Base-by-base conservation (phyloP, 495 filamentous ascomycete genomes). In the Hypoxylon subgilvum region DNA sequence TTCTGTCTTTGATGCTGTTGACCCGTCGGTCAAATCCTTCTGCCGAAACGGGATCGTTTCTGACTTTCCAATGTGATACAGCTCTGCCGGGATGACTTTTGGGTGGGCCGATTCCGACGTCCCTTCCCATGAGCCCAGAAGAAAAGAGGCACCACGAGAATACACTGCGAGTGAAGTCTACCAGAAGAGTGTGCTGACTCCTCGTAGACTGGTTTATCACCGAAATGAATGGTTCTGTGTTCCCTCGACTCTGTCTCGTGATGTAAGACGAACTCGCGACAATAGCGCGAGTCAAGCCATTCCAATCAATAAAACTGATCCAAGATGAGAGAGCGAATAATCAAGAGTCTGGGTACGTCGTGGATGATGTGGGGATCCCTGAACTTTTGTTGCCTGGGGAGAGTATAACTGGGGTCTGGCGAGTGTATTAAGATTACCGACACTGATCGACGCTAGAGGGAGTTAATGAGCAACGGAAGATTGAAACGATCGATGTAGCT, bases 371-470 rank as follows among this genome's bases (percentile, higher is more conserved):
- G 50, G 57, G 56, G 35, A 42, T n/a, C 40, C 39, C 25, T n/a
- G 61, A 68, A 66, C 59, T 70, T 67, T 60, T 63, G 51, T 46
- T 52, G 25, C 21, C 31, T 22, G 13, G 39, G 34, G 32, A 49
- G 47, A 48, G 41, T 52, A 40, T 39, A 52, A 17, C 38, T 16
- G 31, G 21, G 49, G 40, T 45, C 40, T 25, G 10, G 8, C 28
- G 50, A 22, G 50, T 57, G 18, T 46, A 65, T 32, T 52, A 65
- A 31, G 49, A 39, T 55, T 64, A 54, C 59, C 43, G 31, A 45
- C 36, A 43, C 28, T 39, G 48, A 63, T 58, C 48, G 48, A 53
- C 48, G 52, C 39, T 53, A 47, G 40, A 41, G 42, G n/a, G 30
- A 55, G 34, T 41, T 40, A n/a, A 56, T 47, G 38, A 21, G 45